phyloP scores from a whole-genome alignment of 2,329 filamentous ascomycete genomes.

The Ceratocystis destructans region DNA sequence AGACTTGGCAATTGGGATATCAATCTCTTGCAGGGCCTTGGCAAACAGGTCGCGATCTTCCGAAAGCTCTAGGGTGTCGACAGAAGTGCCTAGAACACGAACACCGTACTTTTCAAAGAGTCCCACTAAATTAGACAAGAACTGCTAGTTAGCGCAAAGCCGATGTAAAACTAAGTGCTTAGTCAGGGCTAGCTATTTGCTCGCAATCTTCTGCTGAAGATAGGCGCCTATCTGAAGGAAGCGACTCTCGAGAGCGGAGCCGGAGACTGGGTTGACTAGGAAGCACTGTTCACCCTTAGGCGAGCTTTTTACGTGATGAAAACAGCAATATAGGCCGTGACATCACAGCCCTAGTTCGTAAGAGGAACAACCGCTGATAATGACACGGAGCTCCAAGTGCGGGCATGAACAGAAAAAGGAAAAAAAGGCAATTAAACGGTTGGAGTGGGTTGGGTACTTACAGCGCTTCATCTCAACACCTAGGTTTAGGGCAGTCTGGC shows the following conservation, averaged over 20 bases:
- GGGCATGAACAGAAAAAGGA: background rate
- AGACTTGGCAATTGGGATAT: constrained; percentile 94
- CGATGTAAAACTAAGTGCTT: background rate
- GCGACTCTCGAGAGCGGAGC: constrained; percentile 6
- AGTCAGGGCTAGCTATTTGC: background rate
- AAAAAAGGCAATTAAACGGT: background rate
- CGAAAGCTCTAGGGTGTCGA: constrained; percentile 83
- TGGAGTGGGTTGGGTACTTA: constrained; percentile 10
- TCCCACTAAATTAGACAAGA: constrained; percentile 39
- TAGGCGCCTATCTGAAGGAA: background rate
- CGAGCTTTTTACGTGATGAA: constrained; percentile 12
- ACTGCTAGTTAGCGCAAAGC: constrained; percentile 1
- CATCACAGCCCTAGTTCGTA: constrained; percentile 4
- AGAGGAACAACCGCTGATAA: constrained; percentile 2
- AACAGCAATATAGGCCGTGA: constrained; percentile 7
- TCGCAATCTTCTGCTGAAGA: background rate
- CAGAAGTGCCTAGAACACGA: constrained; percentile 87
- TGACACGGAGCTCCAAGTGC: constrained; percentile 13
- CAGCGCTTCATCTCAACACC: constrained; percentile 92
- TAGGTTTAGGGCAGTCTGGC: constrained; percentile 90
- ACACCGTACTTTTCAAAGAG: constrained; percentile 92
- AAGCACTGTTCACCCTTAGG: constrained; percentile 13
- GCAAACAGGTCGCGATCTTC: constrained; percentile 85
- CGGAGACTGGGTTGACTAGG: constrained; percentile 5
- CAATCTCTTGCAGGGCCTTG: constrained; percentile 89